Conservation (phyloP, 176 grass and related monocot species). For the Phyllostachys edulis region DNA sequence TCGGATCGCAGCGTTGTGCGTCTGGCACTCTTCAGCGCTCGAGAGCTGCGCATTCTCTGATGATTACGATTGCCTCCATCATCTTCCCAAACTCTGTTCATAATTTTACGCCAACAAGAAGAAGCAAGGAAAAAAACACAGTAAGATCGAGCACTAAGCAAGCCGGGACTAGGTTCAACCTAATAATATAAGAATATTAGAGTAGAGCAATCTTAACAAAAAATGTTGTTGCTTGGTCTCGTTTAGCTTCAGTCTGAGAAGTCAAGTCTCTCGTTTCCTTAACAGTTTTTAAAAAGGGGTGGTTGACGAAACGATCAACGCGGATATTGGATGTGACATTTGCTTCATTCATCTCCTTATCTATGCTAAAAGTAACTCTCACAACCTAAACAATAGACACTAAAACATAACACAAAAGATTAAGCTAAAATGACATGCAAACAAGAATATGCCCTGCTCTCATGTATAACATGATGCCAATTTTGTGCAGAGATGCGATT, state of each 20-base stretch:
- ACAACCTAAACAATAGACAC: background rate
- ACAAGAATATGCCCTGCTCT: background rate
- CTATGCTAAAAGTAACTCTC: slow-evolving; percentile 25
- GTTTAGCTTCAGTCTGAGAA: background rate
- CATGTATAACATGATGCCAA: background rate
- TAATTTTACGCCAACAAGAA: background rate
- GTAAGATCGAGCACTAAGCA: background rate
- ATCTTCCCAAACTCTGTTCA: no score
- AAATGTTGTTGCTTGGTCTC: background rate
- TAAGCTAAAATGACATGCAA: background rate
- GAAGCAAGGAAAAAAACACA: background rate
- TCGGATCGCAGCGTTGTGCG: no score
- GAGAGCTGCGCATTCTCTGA: no score
- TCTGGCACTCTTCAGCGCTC: no score
- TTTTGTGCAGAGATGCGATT: background rate
- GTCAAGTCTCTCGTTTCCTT: slow-evolving; percentile 14
- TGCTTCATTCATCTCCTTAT: slow-evolving; percentile 13
- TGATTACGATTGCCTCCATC: no score
- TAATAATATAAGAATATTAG: background rate
- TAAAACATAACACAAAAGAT: background rate
- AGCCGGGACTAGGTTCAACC: background rate
- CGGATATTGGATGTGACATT: background rate
- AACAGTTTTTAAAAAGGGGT: background rate
- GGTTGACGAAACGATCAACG: slow-evolving; percentile 10
- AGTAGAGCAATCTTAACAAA: background rate